A percentile compares a stretch with the other conserved stretches of the same genome.
Conservation (phyloP, 768 basidiomycete genomes). For the Collybia mongolica region DNA sequence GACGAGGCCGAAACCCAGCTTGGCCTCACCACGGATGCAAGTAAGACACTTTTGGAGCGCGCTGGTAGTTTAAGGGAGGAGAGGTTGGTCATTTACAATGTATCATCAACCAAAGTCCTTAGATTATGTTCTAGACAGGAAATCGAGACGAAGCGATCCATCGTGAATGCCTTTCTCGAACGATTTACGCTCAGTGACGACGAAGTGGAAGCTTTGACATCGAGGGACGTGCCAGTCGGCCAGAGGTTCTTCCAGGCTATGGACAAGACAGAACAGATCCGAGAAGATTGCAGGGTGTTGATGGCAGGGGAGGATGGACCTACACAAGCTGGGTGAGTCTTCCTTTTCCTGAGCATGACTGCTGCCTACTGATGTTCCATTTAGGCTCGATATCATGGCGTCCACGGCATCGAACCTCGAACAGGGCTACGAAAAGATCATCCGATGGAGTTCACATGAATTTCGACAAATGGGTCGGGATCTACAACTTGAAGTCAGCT, state of each 20-base stretch:
- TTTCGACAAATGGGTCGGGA: conserved; percentile 80
- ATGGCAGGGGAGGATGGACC: conserved; percentile 84
- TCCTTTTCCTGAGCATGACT: neutral
- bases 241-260: conserved; percentile 78
- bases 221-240: conserved; percentile 76
- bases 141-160: conserved; percentile 68
- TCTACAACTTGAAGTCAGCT: conserved; percentile 65
- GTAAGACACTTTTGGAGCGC: conserved; percentile 76
- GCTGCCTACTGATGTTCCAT: neutral
- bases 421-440: conserved; percentile 86
- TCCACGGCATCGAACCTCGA: conserved; percentile 81
- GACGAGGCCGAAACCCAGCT: conserved; percentile 83
- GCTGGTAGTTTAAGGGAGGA: conserved; percentile 76
- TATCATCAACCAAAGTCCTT: neutral
- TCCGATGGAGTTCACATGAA: conserved; percentile 83
- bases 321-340: conserved; percentile 69
- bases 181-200: conserved; percentile 81
- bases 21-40: conserved; percentile 70
- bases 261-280: conserved; percentile 82
- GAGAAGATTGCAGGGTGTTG: conserved; percentile 81
- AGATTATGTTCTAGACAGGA: conserved; percentile 46
- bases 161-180: conserved; percentile 76
- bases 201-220: conserved; percentile 74
- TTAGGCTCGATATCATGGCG: conserved; percentile 86
- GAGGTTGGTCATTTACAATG: conserved; percentile 43